These are phyloP conservation scores for Amborella trichopoda DNA, from an alignment of 164 flowering plant genomes.

Conservation along the genomic window DNA sequence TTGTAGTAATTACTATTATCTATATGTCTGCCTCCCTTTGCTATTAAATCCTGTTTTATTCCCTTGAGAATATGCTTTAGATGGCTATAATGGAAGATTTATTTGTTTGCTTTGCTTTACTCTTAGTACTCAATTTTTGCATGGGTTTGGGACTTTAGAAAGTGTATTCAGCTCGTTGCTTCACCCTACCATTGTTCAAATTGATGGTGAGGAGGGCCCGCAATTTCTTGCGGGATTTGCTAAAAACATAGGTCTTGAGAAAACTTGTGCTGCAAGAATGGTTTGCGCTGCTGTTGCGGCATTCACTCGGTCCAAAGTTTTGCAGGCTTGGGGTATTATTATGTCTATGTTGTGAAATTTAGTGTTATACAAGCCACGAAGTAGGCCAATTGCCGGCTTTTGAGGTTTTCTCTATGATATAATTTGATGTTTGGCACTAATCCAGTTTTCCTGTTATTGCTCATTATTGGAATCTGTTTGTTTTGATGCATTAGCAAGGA, in stretches of 20 bases:
- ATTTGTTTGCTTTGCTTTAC: not conserved
- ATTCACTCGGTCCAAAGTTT: slow-evolving; percentile 62
- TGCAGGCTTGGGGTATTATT: slow-evolving; percentile 62
- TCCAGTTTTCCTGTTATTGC: too few species aligned
- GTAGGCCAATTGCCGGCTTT: too few species aligned
- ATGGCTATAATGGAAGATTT: not conserved
- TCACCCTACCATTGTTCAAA: slow-evolving; percentile 24
- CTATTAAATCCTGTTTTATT: not conserved
- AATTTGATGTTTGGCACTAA: too few species aligned
- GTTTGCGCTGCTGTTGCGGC: slow-evolving; percentile 93
- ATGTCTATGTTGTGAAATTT: not conserved
- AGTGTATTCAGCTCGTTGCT: slow-evolving; percentile 14
- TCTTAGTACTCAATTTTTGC: not conserved
- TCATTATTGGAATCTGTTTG: too few species aligned
- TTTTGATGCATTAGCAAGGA: too few species aligned
- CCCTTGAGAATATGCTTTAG: too few species aligned
- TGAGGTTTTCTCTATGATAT: too few species aligned
- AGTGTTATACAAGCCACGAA: too few species aligned
- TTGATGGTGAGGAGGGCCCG: slow-evolving; percentile 64
- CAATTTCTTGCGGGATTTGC: slow-evolving; percentile 79
- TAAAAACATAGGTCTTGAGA: slow-evolving; percentile 67
- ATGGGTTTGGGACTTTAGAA: not conserved
- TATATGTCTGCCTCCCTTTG: slow-evolving; percentile 2
- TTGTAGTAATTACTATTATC: too few species aligned
- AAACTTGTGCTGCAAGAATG: slow-evolving; percentile 65